Conservation (phyloP, 2,329 filamentous ascomycete genomes). For the Pezicula radicicola region DNA sequence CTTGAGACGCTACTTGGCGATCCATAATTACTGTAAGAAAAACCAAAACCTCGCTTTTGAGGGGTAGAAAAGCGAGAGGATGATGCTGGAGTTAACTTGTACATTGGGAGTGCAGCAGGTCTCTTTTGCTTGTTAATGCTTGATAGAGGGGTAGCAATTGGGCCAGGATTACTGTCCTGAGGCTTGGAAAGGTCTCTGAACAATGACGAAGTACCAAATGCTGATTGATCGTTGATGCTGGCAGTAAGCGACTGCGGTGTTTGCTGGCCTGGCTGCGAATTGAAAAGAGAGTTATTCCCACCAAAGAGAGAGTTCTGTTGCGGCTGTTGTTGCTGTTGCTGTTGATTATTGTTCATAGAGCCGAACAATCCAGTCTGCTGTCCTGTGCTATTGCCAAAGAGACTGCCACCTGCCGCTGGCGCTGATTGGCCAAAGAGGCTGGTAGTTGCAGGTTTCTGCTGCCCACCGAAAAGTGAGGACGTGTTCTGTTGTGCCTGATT, state of each 20-base stretch:
- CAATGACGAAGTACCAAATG: conserved; percentile 84
- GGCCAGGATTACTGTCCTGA: conserved; percentile 72
- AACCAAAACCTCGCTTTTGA: conserved; percentile 84
- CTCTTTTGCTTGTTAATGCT: conserved; percentile 71
- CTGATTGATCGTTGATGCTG: conserved; percentile 78
- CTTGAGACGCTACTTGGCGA: conserved; percentile 72
- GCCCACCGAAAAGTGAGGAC: conserved; percentile 42
- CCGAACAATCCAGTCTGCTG: conserved; percentile 53
- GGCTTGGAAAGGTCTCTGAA: conserved; percentile 70
- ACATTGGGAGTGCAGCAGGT: conserved; percentile 76
- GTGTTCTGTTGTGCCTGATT: conserved; percentile 35
- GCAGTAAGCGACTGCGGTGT: conserved; percentile 66
- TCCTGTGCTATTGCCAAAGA: conserved; percentile 45
- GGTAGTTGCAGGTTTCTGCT: conserved; percentile 35
- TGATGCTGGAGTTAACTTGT: conserved; percentile 80
- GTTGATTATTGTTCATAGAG: conserved; percentile 31
- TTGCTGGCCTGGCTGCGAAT: conserved; percentile 50
- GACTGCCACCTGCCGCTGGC: conserved; percentile 52
- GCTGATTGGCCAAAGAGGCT: conserved; percentile 49
- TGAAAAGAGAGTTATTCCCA: conserved; percentile 57
- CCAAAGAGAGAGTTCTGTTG: conserved; percentile 62
- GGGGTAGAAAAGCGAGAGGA: conserved; percentile 79
- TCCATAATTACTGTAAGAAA: conserved; percentile 89
- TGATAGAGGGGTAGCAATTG: conserved; percentile 84
- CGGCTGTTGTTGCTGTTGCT: conserved; percentile 32